These are phyloP conservation scores for Dactylorhiza incarnata DNA, from an alignment of 106 monocot genomes.

Conservation along the genomic window DNA sequence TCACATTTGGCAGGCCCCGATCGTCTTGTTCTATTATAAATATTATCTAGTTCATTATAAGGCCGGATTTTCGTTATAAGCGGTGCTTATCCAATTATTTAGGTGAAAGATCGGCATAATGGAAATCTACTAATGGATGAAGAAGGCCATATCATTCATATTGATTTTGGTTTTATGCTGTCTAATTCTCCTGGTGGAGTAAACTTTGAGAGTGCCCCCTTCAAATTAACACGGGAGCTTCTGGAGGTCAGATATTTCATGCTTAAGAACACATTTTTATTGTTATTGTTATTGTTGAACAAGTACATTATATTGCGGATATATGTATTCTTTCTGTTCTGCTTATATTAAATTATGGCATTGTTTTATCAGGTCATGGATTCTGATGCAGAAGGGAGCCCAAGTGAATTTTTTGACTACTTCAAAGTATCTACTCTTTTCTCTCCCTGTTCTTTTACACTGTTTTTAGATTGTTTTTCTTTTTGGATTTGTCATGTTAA, in stretches of 20 bases:
- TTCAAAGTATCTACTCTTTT: constrained; percentile 56
- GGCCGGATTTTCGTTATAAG: neutral
- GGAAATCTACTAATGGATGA: constrained; percentile 94
- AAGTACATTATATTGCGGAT: neutral
- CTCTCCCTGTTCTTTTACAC: neutral
- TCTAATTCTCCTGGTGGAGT: constrained; percentile 99
- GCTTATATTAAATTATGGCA: neutral
- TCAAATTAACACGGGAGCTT: constrained; percentile 91
- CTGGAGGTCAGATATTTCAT: constrained; percentile 59
- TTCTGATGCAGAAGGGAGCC: constrained; percentile 98
- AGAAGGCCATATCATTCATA: constrained; percentile 98
- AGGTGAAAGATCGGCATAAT: constrained; percentile 99
- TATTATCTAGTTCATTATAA: neutral
- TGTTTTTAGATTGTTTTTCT: neutral
- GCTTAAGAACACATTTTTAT: neutral
- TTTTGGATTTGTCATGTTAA: neutral
- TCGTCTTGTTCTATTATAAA: neutral
- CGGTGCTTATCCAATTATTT: neutral
- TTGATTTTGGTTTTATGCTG: constrained; percentile 99
- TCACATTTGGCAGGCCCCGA: too few species aligned
- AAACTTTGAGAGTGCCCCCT: constrained; percentile 99
- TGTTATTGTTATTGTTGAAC: neutral
- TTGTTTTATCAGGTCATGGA: constrained; percentile 77
- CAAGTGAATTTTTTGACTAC: constrained; percentile 99
- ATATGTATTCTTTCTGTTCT: neutral